phyloP scores from a whole-genome alignment of 1,284 basidiomycete genomes.

The Cryptococcus depauperatus region DNA sequence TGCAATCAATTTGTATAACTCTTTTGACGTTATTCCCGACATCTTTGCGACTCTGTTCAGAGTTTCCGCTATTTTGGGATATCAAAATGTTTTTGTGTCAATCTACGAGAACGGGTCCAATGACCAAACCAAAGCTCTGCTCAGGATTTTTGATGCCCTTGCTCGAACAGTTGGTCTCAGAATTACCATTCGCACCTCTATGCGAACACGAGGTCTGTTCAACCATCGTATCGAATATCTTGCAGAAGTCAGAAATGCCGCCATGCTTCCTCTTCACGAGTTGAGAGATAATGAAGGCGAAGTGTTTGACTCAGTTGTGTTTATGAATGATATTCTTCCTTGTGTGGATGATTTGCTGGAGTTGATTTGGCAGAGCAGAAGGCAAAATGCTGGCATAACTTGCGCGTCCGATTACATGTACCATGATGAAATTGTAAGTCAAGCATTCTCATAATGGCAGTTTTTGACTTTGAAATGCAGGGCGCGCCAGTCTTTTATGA shows the following conservation, averaged over 20 bases:
- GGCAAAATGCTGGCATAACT: constrained; percentile 90
- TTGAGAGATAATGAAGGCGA: constrained; percentile 80
- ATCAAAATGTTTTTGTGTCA: constrained; percentile 91
- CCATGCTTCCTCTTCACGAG: constrained; percentile 86
- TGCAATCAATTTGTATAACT: constrained; percentile 95
- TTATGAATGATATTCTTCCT: constrained; percentile 96
- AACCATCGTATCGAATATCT: constrained; percentile 97
- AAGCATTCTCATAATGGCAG: background rate
- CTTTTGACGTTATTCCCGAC: constrained; percentile 95
- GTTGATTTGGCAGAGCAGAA: constrained; percentile 83
- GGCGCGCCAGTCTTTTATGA: constrained; percentile 89
- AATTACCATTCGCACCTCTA: constrained; percentile 80
- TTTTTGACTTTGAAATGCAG: constrained; percentile 28
- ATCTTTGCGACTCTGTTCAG: constrained; percentile 92
- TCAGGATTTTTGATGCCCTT: constrained; percentile 84
- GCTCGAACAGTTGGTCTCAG: constrained; percentile 79
- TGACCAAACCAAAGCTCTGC: constrained; percentile 90
- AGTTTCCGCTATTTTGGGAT: constrained; percentile 76
- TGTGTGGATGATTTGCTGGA: constrained; percentile 92
- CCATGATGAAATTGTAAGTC: constrained; percentile 75
- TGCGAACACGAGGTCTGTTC: constrained; percentile 86
- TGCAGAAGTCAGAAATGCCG: constrained; percentile 89
- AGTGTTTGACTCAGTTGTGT: constrained; percentile 86
- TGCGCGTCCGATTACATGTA: constrained; percentile 97
- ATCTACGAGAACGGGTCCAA: constrained; percentile 96